Evolutionary conservation across 345 rosid species (phyloP).

Genomic region (Toxicodendron radicans): DNA sequence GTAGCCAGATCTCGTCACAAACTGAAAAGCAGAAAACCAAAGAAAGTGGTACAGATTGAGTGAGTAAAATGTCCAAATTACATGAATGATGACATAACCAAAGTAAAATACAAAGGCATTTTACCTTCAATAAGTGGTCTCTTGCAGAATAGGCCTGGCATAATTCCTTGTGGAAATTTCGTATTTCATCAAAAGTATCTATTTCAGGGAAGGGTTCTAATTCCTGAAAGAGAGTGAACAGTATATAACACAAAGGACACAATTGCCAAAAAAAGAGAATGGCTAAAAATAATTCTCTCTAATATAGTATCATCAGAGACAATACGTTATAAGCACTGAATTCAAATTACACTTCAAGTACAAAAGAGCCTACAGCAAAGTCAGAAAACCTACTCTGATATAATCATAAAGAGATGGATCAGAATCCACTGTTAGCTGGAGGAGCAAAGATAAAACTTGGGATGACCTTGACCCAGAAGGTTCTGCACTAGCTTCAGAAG

Average conservation of each 20-base stretch:
- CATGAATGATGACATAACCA: conserved; percentile 7
- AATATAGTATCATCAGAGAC: conserved; percentile 6
- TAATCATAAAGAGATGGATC: conserved; percentile 69
- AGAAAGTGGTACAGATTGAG: conserved; percentile 17
- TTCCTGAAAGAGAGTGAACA: conserved; percentile 48
- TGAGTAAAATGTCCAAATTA: conserved; percentile 18
- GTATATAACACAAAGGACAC: conserved; percentile 9
- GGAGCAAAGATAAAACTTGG: conserved; percentile 60
- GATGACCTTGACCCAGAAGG: conserved; percentile 50
- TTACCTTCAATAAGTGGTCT: conserved; percentile 81
- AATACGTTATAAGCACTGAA: conserved; percentile 13
- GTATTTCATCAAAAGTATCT: conserved; percentile 55
- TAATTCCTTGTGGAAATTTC: conserved; percentile 56
- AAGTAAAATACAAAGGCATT: conserved; percentile 14
- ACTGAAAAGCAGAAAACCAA: conserved; percentile 40
- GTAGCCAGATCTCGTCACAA: conserved; percentile 68
- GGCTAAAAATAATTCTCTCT: not conserved
- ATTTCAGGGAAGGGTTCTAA: conserved; percentile 82
- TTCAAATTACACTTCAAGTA: conserved; percentile 13
- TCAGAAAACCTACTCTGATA: conserved; percentile 55
- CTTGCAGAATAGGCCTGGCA: conserved; percentile 67
- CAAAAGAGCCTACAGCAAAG: conserved; percentile 4
- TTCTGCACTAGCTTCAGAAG: conserved; percentile 44
- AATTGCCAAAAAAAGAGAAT: conserved; percentile 3
- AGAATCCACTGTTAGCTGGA: conserved; percentile 57